These are phyloP conservation scores for Leptodermis oblonga DNA, from an alignment of 257 asterid species.

Conservation along the genomic window DNA sequence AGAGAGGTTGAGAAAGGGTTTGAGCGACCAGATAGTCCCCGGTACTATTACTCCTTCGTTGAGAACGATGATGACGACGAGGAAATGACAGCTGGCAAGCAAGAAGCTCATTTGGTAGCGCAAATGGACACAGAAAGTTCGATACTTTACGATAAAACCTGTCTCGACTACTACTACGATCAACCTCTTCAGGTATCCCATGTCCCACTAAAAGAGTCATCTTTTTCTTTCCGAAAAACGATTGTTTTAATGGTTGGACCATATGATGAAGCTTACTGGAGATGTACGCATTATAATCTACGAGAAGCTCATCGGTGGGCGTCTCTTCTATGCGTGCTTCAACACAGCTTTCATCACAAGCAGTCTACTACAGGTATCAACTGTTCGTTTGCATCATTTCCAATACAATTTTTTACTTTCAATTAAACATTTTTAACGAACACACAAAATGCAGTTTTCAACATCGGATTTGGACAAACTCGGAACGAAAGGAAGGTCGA, in stretches of 20 bases:
- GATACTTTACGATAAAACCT: constrained; percentile 55
- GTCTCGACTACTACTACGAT: constrained; percentile 61
- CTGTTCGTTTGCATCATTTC: no score
- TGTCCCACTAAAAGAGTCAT: no score
- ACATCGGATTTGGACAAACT: constrained; percentile 63
- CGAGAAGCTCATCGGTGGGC: constrained; percentile 67
- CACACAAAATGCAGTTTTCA: constrained; percentile 39
- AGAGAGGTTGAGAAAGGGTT: constrained; percentile 40
- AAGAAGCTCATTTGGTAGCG: constrained; percentile 56
- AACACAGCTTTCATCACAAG: constrained; percentile 67
- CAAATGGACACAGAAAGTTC: constrained; percentile 89
- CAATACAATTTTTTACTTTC: no score
- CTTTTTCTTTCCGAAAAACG: no score
- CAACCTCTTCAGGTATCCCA: constrained; percentile 60
- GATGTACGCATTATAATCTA: constrained; percentile 71
- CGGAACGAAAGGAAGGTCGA: constrained; percentile 52
- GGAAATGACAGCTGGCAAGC: constrained; percentile 24
- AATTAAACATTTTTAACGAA: not conserved
- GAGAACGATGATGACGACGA: constrained; percentile 45
- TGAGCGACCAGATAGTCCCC: constrained; percentile 39
- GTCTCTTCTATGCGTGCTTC: constrained; percentile 74
- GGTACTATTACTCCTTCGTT: constrained; percentile 59
- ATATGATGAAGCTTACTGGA: constrained; percentile 43
- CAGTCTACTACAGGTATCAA: constrained; percentile 59
- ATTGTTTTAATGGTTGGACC: not conserved